Percentiles rank a stretch among this genome's conserved stretches.
Conservation (phyloP, 2,329 filamentous ascomycete species). For the Onygenales sp. region DNA sequence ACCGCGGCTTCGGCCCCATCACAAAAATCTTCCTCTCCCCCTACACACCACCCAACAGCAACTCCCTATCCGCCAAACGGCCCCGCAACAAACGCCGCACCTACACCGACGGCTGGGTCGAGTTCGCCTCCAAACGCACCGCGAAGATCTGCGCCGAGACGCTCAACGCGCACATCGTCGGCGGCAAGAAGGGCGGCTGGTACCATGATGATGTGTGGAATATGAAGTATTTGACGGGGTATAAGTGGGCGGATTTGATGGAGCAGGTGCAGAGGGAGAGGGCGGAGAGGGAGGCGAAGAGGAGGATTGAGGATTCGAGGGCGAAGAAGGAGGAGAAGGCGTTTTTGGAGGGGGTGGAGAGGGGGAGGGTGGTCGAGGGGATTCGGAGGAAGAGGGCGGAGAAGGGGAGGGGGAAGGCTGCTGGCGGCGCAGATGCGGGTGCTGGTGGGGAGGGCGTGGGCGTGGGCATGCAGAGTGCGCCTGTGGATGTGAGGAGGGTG, state of each 20-base stretch:
- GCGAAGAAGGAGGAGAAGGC: constrained; percentile 36
- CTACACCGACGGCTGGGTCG: constrained; percentile 39
- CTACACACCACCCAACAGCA: constrained; percentile 17
- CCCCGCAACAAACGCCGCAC: constrained; percentile 31
- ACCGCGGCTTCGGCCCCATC: constrained; percentile 33
- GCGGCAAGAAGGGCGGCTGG: constrained; percentile 35
- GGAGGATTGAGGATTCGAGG: constrained; percentile 32
- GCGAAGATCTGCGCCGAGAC: constrained; percentile 38
- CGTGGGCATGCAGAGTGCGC: constrained; percentile 13
- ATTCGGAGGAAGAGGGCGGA: constrained; percentile 36
- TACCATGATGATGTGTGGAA: constrained; percentile 40
- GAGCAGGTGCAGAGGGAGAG: constrained; percentile 35
- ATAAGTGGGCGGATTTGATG: constrained; percentile 37
- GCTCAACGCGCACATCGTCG: constrained; percentile 34
- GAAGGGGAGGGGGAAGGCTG: constrained; percentile 23
- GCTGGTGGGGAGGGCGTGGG: constrained; percentile 9
- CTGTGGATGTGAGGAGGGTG: constrained; percentile 16
- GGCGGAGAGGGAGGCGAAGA: constrained; percentile 30
- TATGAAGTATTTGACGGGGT: constrained; percentile 36
- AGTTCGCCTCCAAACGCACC: constrained; percentile 36
- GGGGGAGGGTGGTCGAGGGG: constrained; percentile 31
- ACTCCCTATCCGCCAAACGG: constrained; percentile 11
- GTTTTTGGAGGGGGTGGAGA: constrained; percentile 34
- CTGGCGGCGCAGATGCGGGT: constrained; percentile 8
- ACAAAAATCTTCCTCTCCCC: constrained; percentile 36